A percentile compares a stretch with the other conserved stretches of the same genome.
Conservation (phyloP, 202 grass and related monocot species). For the Setaria viridis region DNA sequence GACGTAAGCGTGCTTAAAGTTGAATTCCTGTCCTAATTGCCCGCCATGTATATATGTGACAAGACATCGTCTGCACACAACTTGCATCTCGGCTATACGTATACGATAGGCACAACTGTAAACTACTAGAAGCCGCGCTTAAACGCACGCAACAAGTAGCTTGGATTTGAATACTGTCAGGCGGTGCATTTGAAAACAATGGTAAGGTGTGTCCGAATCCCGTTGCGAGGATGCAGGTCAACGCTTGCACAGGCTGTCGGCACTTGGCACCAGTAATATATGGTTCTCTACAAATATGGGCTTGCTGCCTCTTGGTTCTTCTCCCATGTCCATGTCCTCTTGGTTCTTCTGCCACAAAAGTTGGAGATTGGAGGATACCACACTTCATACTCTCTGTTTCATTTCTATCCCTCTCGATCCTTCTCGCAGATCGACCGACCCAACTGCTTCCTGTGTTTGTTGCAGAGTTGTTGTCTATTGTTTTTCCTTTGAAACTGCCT, state of each 20-base stretch:
- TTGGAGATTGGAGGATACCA: constrained; percentile 20
- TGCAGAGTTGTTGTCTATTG: not conserved
- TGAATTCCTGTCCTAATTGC: too few species aligned
- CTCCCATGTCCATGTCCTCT: not conserved
- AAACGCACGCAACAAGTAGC: not conserved
- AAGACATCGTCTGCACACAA: not conserved
- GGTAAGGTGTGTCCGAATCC: not conserved
- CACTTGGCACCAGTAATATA: not conserved
- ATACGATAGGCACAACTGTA: not conserved
- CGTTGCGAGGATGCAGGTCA: constrained; percentile 23
- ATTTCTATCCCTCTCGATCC: not conserved
- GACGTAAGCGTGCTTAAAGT: too few species aligned
- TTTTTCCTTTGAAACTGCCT: not conserved
- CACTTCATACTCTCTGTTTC: not conserved
- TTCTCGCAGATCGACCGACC: not conserved
- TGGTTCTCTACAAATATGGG: constrained; percentile 26
- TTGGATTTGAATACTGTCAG: constrained; percentile 1
- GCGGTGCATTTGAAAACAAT: not conserved
- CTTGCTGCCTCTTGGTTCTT: not conserved
- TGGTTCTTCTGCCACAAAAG: constrained; percentile 7
- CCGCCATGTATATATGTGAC: too few species aligned
- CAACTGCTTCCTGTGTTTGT: not conserved
- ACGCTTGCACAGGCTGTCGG: constrained; percentile 4
- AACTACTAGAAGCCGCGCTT: not conserved
- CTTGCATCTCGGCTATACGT: constrained; percentile 9